These are phyloP conservation scores for Paralagenidium karlingii DNA, from an alignment of 352 stramenopile species.

Conservation along the genomic window DNA sequence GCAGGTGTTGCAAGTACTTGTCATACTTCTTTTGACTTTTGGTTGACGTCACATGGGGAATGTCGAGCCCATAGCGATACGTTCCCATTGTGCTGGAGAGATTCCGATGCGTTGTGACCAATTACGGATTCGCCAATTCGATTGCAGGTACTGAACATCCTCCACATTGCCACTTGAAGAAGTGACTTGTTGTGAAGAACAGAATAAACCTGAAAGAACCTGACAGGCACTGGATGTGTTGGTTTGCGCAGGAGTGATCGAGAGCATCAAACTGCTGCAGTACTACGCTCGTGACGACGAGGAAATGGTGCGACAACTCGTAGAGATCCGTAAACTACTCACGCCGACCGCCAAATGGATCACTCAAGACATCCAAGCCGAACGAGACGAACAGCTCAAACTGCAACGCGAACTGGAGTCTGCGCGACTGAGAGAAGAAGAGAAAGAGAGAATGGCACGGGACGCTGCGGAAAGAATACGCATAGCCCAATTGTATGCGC, in stretches of 20 bases:
- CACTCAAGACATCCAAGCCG: constrained; percentile 26
- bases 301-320: constrained; percentile 19
- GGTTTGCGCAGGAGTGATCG: constrained; percentile 35
- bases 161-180: no score
- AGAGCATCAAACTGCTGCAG: constrained; percentile 25
- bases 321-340: constrained; percentile 25
- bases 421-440: constrained; percentile 11
- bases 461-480: constrained; percentile 20
- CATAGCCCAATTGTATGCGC: constrained; percentile 27
- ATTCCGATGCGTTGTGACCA: constrained; percentile 20
- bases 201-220: no score
- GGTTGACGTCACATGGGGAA: background rate
- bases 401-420: constrained; percentile 14
- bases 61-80: constrained; percentile 17
- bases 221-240: no score
- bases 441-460: constrained; percentile 16
- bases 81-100: constrained; percentile 25
- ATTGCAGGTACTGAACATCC: no score
- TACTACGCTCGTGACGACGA: constrained; percentile 21
- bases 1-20: constrained; percentile 7
- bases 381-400: constrained; percentile 19
- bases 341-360: constrained; percentile 43
- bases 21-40: background rate
- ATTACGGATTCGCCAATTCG: constrained; percentile 26
- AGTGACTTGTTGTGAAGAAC: no score